phyloP scores from a whole-genome alignment of 306 rosid genomes.

The Cucumis cinereus region DNA sequence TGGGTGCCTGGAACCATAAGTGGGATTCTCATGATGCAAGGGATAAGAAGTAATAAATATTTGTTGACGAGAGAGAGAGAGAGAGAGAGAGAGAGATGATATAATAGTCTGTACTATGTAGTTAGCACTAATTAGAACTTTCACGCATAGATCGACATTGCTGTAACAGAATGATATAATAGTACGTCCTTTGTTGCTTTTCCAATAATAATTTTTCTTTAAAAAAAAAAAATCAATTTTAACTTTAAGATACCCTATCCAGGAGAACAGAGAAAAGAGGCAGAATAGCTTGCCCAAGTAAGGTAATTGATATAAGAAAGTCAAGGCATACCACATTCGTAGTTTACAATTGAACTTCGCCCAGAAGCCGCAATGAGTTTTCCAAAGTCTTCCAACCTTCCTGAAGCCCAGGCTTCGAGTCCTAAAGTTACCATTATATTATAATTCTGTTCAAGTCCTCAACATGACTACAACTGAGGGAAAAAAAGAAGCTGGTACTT shows the following conservation, averaged over 20 bases:
- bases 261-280: background rate
- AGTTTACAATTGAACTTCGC: slow-evolving; percentile 74
- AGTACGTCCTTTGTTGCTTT: background rate
- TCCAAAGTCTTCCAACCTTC: slow-evolving; percentile 66
- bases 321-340: slow-evolving; percentile 64
- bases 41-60: background rate
- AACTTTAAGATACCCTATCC: background rate
- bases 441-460: slow-evolving; percentile 5
- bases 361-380: slow-evolving; percentile 75
- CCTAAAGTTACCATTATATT: slow-evolving; percentile 38
- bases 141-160: background rate
- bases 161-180: background rate
- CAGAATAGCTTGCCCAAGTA: background rate
- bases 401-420: slow-evolving; percentile 72
- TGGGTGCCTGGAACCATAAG: background rate
- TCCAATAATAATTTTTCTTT: background rate
- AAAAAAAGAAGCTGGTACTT: background rate
- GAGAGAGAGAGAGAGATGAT: background rate
- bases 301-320: background rate
- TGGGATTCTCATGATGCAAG: background rate
- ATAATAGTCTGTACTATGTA: no score
- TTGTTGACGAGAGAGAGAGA: background rate
- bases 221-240: no score
- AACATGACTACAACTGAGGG: background rate
- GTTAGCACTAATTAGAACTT: background rate